Percentiles rank a stretch among this genome's conserved stretches.
These are phyloP conservation scores for Ceratocystis papillata DNA, from an alignment of 2,329 filamentous ascomycete genomes.

Conservation along the genomic window DNA sequence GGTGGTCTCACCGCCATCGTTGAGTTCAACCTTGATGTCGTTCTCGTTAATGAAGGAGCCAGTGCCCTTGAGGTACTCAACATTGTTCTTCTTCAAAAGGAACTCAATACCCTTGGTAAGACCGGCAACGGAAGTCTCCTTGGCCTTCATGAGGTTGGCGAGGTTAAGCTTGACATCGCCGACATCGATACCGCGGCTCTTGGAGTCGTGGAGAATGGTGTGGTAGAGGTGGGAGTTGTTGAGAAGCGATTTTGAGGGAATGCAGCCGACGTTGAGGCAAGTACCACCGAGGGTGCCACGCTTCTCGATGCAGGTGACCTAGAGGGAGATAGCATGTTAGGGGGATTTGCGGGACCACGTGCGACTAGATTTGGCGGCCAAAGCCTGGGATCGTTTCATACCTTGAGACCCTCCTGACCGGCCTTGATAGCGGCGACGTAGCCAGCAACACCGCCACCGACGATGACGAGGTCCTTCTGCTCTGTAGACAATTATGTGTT, in stretches of 20 bases:
- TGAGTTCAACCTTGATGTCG: conserved; percentile 80
- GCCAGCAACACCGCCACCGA: conserved; percentile 93
- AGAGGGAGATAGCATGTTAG: conserved; percentile 19
- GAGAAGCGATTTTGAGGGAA: conserved; percentile 96
- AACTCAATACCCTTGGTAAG: conserved; percentile 97
- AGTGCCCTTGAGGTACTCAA: conserved; percentile 93
- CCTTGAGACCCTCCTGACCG: conserved; percentile 93
- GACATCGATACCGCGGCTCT: conserved; percentile 94
- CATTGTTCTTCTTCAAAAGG: conserved; percentile 97
- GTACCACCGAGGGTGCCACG: conserved; percentile 89
- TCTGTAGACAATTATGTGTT: conserved; percentile 40
- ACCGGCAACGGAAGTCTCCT: conserved; percentile 78
- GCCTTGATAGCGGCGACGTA: conserved; percentile 99
- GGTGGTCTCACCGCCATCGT: conserved; percentile 82
- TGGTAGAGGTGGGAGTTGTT: conserved; percentile 99
- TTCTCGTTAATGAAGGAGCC: conserved; percentile 80
- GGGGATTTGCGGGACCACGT: not conserved
- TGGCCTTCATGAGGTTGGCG: conserved; percentile 93
- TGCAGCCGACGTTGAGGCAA: conserved; percentile 97
- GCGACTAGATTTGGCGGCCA: not conserved
- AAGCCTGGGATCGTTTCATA: conserved; percentile 33
- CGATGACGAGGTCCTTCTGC: conserved; percentile 94
- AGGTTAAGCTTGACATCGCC: conserved; percentile 96
- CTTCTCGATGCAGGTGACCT: conserved; percentile 98
- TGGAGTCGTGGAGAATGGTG: conserved; percentile 91